These are phyloP conservation scores for Candida dendrica DNA, from an alignment of 805 yeast species.

Conservation along the genomic window DNA sequence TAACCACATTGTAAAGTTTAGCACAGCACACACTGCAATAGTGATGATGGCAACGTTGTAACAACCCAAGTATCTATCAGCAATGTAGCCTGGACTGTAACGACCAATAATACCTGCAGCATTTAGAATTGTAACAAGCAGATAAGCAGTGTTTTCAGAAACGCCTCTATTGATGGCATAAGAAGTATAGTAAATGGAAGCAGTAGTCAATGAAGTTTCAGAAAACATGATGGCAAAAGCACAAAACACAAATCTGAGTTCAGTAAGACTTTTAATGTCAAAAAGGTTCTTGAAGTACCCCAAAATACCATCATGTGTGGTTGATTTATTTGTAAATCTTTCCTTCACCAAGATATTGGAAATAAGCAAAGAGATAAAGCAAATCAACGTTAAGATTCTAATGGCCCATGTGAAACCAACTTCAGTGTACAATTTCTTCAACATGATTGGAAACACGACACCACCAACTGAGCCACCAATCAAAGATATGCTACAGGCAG, in stretches of 20 bases:
- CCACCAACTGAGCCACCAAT: slow-evolving; percentile 58
- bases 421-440: slow-evolving; percentile 38
- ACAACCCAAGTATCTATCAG: slow-evolving; percentile 40
- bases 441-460: slow-evolving; percentile 45
- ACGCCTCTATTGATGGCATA: slow-evolving; percentile 44
- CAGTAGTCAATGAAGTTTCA: slow-evolving; percentile 38
- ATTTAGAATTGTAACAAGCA: slow-evolving; percentile 40
- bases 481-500: slow-evolving; percentile 44
- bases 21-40: slow-evolving; percentile 25
- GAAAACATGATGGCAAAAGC: slow-evolving; percentile 35
- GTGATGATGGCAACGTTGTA: slow-evolving; percentile 42
- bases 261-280: slow-evolving; percentile 34
- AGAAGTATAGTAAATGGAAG: slow-evolving; percentile 45
- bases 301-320: slow-evolving; percentile 18
- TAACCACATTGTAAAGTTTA: slow-evolving; percentile 33
- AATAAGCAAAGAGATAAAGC: slow-evolving; percentile 28
- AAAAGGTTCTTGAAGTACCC: slow-evolving; percentile 19
- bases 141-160: slow-evolving; percentile 33
- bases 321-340: slow-evolving; percentile 27
- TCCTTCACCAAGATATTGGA: slow-evolving; percentile 34
- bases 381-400: slow-evolving; percentile 43
- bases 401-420: slow-evolving; percentile 59
- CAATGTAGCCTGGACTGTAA: slow-evolving; percentile 35
- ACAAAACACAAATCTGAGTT: slow-evolving; percentile 34
- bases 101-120: slow-evolving; percentile 41